These are phyloP conservation scores for Inonotus hispidus DNA, from an alignment of 1,284 basidiomycete genomes.

Conservation along the genomic window DNA sequence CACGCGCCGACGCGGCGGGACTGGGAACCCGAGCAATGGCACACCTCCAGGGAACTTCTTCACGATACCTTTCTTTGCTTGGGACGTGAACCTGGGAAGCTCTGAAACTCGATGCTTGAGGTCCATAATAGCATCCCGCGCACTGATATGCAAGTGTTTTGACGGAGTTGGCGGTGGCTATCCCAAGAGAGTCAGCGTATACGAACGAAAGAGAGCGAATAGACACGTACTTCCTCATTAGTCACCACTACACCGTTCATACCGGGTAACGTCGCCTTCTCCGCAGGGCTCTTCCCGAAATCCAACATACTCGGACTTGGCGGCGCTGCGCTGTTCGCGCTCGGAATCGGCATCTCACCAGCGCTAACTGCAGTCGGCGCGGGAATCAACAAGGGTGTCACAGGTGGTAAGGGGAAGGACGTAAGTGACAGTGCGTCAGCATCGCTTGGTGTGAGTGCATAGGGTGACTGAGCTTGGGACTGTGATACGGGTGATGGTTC, in stretches of 20 bases:
- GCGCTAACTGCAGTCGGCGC: slow-evolving; percentile 3
- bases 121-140: slow-evolving; percentile 10
- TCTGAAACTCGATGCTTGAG: slow-evolving; percentile 6
- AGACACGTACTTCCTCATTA: not conserved
- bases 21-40: slow-evolving; percentile 4
- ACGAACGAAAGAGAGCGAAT: not conserved
- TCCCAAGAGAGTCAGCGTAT: not conserved
- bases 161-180: not conserved
- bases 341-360: slow-evolving; percentile 8
- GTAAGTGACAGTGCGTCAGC: slow-evolving; percentile 3
- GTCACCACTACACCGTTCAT: not conserved
- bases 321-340: not conserved
- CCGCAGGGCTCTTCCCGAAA: slow-evolving; percentile 1
- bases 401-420: slow-evolving; percentile 8
- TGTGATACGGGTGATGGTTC: not conserved
- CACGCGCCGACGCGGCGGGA: slow-evolving; percentile 9
- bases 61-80: not conserved
- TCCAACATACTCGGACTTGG: slow-evolving; percentile 4
- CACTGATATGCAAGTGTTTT: slow-evolving; percentile 2
- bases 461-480: not conserved
- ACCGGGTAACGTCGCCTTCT: slow-evolving; percentile 5
- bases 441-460: not conserved
- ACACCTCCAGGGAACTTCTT: slow-evolving; percentile 4
- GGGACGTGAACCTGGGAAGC: not conserved
- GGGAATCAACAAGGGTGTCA: not conserved